phyloP scores from a whole-genome alignment of 1,284 basidiomycete species.

The Ustilago lituana region DNA sequence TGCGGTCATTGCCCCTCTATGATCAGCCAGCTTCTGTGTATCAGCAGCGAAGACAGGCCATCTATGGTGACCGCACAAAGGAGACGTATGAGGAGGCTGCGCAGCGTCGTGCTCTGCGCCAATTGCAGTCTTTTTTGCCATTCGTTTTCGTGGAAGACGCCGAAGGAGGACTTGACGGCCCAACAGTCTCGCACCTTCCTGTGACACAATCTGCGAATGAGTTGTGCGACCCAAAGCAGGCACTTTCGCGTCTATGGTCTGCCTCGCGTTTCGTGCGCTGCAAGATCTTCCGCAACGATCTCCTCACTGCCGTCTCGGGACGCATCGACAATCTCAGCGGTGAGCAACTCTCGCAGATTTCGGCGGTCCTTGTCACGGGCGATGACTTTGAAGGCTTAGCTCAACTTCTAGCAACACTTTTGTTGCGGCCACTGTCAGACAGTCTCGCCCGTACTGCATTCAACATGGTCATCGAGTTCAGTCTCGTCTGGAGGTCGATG shows the following conservation, averaged over 20 bases:
- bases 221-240: neutral
- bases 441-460: constrained; percentile 32
- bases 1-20: constrained; percentile 58
- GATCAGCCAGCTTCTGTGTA: constrained; percentile 44
- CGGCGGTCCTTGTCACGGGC: constrained; percentile 29
- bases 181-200: neutral
- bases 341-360: constrained; percentile 28
- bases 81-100: constrained; percentile 65
- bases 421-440: constrained; percentile 38
- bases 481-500: constrained; percentile 39
- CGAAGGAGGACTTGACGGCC: neutral
- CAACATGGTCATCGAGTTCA: constrained; percentile 42
- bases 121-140: constrained; percentile 43
- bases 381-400: constrained; percentile 41
- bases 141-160: constrained; percentile 24
- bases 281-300: constrained; percentile 33
- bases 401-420: constrained; percentile 31
- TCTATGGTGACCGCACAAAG: constrained; percentile 59
- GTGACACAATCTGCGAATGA: neutral
- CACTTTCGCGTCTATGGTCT: constrained; percentile 48
- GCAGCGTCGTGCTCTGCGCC: constrained; percentile 57
- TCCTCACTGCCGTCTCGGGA: constrained; percentile 28
- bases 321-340: constrained; percentile 34
- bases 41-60: constrained; percentile 58
- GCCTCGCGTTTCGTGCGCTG: constrained; percentile 56